Percentiles rank a stretch among this genome's conserved stretches.
These are phyloP conservation scores for Cyberlindnera japonica DNA, from an alignment of 805 yeast species.

Conservation along the genomic window DNA sequence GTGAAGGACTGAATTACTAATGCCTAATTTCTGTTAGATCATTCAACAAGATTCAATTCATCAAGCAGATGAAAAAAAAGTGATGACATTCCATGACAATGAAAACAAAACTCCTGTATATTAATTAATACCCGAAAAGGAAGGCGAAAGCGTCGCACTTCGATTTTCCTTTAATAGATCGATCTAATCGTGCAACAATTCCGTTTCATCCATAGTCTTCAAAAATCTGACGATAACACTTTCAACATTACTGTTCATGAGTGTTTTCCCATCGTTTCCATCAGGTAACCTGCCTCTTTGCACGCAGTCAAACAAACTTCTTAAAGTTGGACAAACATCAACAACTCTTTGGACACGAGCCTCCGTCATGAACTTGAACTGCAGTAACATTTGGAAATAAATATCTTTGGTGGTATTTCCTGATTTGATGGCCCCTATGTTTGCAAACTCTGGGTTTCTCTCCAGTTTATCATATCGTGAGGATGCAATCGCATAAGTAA, in stretches of 20 bases:
- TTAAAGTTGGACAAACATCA: conserved; percentile 39
- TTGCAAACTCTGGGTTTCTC: conserved; percentile 51
- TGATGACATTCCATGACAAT: conserved; percentile 1
- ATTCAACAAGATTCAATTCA: conserved; percentile 19
- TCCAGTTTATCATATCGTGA: conserved; percentile 53
- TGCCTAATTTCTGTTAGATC: conserved; percentile 20
- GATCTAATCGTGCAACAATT: conserved; percentile 22
- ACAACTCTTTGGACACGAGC: conserved; percentile 44
- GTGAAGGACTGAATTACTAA: conserved; percentile 10
- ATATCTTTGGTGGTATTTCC: conserved; percentile 47
- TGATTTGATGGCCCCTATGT: conserved; percentile 51
- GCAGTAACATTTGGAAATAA: conserved; percentile 46
- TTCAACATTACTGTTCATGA: conserved; percentile 50
- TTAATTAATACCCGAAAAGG: too few species aligned
- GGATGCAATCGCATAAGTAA: conserved; percentile 52
- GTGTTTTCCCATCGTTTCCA: conserved; percentile 40
- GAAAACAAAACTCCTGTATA: too few species aligned
- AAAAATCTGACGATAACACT: conserved; percentile 45
- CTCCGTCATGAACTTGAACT: conserved; percentile 56
- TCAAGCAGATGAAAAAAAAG: conserved; percentile 16
- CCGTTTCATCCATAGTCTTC: conserved; percentile 47
- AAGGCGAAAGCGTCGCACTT: too few species aligned
- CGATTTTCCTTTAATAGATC: not conserved
- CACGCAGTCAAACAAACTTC: conserved; percentile 27
- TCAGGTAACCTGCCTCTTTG: conserved; percentile 34